Evolutionary conservation across 1,284 basidiomycete genomes (phyloP).

Genomic region (Grifola frondosa): DNA sequence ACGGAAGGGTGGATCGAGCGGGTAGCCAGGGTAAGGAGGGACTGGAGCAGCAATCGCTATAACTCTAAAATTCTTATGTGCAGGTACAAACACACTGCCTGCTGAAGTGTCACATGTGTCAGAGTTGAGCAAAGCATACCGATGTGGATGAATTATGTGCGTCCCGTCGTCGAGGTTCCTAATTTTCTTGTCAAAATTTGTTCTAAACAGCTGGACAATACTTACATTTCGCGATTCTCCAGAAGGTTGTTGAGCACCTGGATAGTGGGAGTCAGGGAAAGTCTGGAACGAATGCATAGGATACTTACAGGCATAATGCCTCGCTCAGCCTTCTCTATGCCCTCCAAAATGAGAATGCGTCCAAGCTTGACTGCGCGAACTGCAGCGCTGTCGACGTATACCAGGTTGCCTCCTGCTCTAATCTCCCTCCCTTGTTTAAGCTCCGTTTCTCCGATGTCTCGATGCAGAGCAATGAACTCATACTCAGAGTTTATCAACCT

Average conservation of each 20-base stretch:
- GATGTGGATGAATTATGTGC: constrained; percentile 67
- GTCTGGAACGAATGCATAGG: not conserved
- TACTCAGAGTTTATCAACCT: constrained; percentile 66
- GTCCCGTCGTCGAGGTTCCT: constrained; percentile 72
- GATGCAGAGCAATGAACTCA: constrained; percentile 62
- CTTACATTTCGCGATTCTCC: constrained; percentile 66
- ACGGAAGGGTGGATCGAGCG: constrained; percentile 66
- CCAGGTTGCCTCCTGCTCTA: constrained; percentile 53
- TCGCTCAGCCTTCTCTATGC: constrained; percentile 68
- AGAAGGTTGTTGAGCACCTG: constrained; percentile 65
- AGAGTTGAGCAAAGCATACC: constrained; percentile 48
- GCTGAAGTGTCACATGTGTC: constrained; percentile 26
- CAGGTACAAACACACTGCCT: constrained; percentile 52
- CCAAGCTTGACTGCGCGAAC: constrained; percentile 67
- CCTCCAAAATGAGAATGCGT: constrained; percentile 63
- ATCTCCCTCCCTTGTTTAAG: constrained; percentile 70
- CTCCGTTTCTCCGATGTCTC: constrained; percentile 70
- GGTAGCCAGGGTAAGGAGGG: constrained; percentile 64
- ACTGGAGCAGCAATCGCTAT: constrained; percentile 67
- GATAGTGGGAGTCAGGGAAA: not conserved
- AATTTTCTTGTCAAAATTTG: not conserved
- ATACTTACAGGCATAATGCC: constrained; percentile 45
- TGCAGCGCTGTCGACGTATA: constrained; percentile 64
- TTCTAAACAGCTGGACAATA: not conserved
- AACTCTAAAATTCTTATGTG: constrained; percentile 62